A percentile compares a stretch with the other conserved stretches of the same genome.
phyloP scores from a whole-genome alignment of 257 asterid genomes.

The Misopates orontium region DNA sequence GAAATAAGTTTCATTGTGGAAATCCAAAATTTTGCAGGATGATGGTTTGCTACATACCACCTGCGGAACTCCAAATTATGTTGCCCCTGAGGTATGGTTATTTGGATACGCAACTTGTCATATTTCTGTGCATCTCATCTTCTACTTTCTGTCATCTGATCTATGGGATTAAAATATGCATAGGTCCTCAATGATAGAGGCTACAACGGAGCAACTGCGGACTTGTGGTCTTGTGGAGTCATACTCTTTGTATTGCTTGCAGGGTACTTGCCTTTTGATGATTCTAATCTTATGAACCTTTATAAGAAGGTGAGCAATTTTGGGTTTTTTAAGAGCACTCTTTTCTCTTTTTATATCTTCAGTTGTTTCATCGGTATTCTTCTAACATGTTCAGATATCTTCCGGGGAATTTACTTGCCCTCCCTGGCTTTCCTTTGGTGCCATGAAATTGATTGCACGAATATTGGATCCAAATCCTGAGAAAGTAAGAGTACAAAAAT shows the following conservation, averaged over 20 bases:
- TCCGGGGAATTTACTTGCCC: slow-evolving; percentile 87
- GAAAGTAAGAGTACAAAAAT: slow-evolving; percentile 51
- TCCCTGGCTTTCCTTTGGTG: slow-evolving; percentile 89
- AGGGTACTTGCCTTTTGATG: slow-evolving; percentile 97
- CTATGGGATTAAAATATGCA: slow-evolving; percentile 17
- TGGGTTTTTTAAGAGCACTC: not conserved
- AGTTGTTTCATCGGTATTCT: slow-evolving; percentile 23
- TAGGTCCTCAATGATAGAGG: slow-evolving; percentile 93
- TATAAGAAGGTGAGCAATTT: slow-evolving; percentile 76
- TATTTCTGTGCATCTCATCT: not conserved
- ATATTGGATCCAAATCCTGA: slow-evolving; percentile 82
- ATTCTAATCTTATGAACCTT: slow-evolving; percentile 80
- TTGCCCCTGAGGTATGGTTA: slow-evolving; percentile 84
- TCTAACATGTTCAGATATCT: slow-evolving; percentile 57
- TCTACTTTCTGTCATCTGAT: slow-evolving; percentile 9
- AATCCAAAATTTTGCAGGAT: slow-evolving; percentile 49
- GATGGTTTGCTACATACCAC: slow-evolving; percentile 95
- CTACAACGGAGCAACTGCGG: slow-evolving; percentile 91
- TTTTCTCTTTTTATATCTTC: slow-evolving; percentile 16
- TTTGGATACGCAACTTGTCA: slow-evolving; percentile 4
- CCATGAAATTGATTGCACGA: slow-evolving; percentile 73
- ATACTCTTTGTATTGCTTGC: slow-evolving; percentile 94
- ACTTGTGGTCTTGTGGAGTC: slow-evolving; percentile 98
- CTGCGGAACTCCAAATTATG: slow-evolving; percentile 96
- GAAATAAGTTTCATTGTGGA: not conserved